Base-by-base conservation (phyloP, 306 rosid species). In the Prosopis cineraria region DNA sequence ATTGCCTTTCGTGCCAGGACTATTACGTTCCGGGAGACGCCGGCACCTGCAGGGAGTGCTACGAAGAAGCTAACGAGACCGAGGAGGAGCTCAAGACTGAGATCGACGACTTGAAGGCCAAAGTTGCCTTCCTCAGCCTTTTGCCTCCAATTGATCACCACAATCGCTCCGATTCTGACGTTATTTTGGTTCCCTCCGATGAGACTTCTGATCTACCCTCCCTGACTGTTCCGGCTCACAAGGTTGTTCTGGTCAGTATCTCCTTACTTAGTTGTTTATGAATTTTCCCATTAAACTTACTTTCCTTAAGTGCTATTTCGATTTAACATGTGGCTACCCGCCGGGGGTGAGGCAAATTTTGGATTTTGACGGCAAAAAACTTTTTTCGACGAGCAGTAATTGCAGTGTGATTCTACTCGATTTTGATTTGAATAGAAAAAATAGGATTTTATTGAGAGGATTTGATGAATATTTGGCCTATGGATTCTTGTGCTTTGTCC, bases 31-130 rank as follows among this genome's bases (percentile, higher is more conserved):
- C 79, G 1, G 70, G 50, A 4, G 82, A 79, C 20, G 89, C 85
- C 17, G 98, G 93, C 67, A 95, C 97, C 29, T 91, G 98, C 89
- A 88, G 74, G 74, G 92, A 81, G 82, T 95, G 97, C 82, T 92
- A 90, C 83, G 91, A 84, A 37, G 97, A 92, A 81, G 96, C 93
- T 70, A 89, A 90, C 81, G 97, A 90, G 56, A 88, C 85, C 2
- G 84, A 90, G 82, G 92, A 94, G 27, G 96, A 89, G 78, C 90
- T 88, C 74, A 91, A 89, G 83, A 84, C 83, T 6, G 85, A 95
- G 89, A 95, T 95, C 92, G 88, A 89, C 6, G 92, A 89, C 3
- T 85, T 95, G 74, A 89, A 79, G 64, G 75, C 97, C 27, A 91
- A 88, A 73, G 84, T 91, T 48, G 78, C 91, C 27, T 95, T 92